Evolutionary conservation across 2,329 filamentous ascomycete genomes (phyloP), one percentile per base, ranked within the genome.

Genomic region (Penicillium sp.): DNA sequence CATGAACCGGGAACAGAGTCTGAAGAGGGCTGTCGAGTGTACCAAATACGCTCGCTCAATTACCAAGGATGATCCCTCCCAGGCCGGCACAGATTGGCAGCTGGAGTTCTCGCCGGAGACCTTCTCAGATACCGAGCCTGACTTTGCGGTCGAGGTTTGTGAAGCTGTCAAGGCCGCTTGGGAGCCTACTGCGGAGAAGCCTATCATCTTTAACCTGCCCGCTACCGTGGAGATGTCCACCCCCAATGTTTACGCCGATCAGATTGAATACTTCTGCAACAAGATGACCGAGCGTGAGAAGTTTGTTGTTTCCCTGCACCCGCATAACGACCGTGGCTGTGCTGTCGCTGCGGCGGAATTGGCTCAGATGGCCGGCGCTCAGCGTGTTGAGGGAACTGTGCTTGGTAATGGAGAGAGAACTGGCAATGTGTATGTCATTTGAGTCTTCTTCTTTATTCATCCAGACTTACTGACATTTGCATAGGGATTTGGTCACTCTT

Each of bases 321-420:
- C 89, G 7, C 91, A 98, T 72, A 97, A 97, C 65, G 93, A 97
- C 68, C 80, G 93, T 52, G 91, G 91, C 18, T 94, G 87, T 59
- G 89, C 88, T 3, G 82, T 93, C 13, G 91, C 91, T 0, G 90
- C 90, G 0, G 87, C 91, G 8, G 91, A 97, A 67, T 71, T 97
- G 61, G 91, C 86, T 6, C 90, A 96, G 69, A 96, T 97, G 90
- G 93, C 90, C 14, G 93, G 91, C 44, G 93, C 89, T 28, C 88
- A 96, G 70, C 77, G 93, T 65, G 91, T 97, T 11, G 91, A 97
- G 70, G 91, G 91, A 37, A 95, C 89, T 54, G 77, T 96, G 31
- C 94, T 96, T 64, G 89, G 90, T 42, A 97, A 97, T 59, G 91
- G 93, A 49, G 91, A 98, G 77, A 77, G 93, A 54, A 97, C 91